Evolutionary conservation across 305 asterid genomes (phyloP).

Genomic region (Solanum hybrid): DNA sequence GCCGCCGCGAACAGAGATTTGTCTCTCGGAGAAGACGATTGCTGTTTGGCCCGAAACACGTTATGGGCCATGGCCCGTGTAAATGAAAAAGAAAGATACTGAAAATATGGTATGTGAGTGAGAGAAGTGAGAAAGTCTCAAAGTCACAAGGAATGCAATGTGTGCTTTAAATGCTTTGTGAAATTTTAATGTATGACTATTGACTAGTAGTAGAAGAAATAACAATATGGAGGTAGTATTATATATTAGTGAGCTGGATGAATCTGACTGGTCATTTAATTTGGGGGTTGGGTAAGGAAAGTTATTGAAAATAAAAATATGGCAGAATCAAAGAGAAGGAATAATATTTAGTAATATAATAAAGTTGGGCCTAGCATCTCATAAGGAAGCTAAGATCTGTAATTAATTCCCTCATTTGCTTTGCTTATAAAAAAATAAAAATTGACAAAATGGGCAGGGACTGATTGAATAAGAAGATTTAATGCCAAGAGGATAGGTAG

Average conservation of each 20-base stretch:
- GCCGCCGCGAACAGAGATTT: constrained; percentile 17
- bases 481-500: neutral
- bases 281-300: neutral
- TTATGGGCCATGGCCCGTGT: constrained; percentile 27
- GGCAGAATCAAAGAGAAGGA: neutral
- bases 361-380: neutral
- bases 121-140: neutral
- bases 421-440: neutral
- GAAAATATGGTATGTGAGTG: neutral
- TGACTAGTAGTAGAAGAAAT: neutral
- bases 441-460: neutral
- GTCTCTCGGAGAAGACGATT: constrained; percentile 14
- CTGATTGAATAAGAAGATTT: neutral
- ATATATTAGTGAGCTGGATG: neutral
- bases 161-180: constrained; percentile 3
- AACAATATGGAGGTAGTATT: neutral
- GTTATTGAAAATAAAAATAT: neutral
- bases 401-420: neutral
- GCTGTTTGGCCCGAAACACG: constrained; percentile 21
- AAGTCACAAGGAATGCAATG: neutral
- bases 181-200: neutral
- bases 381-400: neutral
- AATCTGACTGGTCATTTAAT: neutral
- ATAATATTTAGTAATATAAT: neutral
- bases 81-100: neutral